Evolutionary conservation across 75 land plant genomes (phyloP).

Genomic region (Selaginella moellendorffii): DNA sequence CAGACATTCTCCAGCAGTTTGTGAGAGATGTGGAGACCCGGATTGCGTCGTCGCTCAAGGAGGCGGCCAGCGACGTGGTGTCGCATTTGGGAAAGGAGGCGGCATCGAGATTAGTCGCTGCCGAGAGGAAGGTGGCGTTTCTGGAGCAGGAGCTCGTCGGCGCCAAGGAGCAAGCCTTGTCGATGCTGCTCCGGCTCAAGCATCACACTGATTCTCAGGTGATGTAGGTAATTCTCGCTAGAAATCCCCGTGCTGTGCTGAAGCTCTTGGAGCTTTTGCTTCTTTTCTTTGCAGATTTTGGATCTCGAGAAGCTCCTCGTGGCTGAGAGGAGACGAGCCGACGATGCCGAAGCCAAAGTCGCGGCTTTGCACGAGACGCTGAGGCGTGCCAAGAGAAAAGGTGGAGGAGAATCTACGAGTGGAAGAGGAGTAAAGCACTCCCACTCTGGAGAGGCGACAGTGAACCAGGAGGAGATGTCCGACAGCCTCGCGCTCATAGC

Average conservation of each 20-base stretch:
- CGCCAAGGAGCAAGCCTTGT: constrained; percentile 51
- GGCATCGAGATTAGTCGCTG: constrained; percentile 42
- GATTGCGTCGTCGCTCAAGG: neutral
- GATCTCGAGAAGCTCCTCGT: neutral
- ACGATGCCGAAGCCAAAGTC: neutral
- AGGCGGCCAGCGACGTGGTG: constrained; percentile 27
- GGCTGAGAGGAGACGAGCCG: neutral
- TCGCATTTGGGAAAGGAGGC: constrained; percentile 61
- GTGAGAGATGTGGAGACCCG: neutral
- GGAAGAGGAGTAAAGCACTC: too few relatives aligned
- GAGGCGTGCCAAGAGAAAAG: neutral
- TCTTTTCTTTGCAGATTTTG: neutral
- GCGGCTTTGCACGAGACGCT: neutral
- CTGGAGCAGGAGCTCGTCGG: constrained; percentile 37
- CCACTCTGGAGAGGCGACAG: too few relatives aligned
- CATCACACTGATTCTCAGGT: constrained; percentile 55
- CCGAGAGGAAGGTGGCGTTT: constrained; percentile 38
- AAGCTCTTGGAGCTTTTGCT: neutral
- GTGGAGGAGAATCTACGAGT: neutral
- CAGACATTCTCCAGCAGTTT: neutral
- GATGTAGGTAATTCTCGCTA: neutral
- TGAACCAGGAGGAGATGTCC: too few relatives aligned
- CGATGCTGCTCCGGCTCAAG: constrained; percentile 41
- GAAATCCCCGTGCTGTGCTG: neutral
- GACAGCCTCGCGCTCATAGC: neutral